Evolutionary conservation across 2,329 filamentous ascomycete genomes (phyloP).

Genomic region (Blumeria hordei): DNA sequence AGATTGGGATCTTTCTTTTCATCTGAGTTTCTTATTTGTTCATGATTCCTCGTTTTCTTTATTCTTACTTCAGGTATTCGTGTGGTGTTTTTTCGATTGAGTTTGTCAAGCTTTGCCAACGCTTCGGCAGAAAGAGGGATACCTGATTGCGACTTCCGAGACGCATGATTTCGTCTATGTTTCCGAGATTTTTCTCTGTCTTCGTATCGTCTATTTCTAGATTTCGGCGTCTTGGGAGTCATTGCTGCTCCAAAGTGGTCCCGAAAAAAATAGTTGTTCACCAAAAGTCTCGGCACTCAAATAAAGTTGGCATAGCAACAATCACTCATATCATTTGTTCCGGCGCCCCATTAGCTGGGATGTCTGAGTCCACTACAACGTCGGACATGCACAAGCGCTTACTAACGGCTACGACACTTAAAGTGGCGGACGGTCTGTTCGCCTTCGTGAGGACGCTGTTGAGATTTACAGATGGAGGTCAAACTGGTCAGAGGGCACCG

Average conservation of each 20-base stretch:
- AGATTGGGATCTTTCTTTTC: constrained; percentile 8
- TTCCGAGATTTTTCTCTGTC: constrained; percentile 6
- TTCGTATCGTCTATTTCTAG: constrained; percentile 5
- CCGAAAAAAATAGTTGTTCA: no score
- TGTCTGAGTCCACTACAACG: no score
- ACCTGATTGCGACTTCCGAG: constrained; percentile 7
- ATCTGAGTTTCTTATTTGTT: constrained; percentile 6
- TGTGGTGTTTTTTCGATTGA: constrained; percentile 9
- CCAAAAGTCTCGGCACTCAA: no score
- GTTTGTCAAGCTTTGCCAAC: constrained; percentile 12
- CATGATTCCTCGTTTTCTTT: constrained; percentile 8
- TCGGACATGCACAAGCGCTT: no score
- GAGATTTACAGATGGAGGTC: no score
- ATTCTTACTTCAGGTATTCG: constrained; percentile 7
- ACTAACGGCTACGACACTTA: no score
- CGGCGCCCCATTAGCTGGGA: no score
- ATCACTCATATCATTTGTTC: no score
- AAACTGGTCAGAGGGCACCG: neutral
- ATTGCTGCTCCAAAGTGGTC: no score
- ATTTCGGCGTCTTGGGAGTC: neutral
- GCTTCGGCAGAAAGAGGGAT: constrained; percentile 12
- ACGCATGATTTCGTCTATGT: constrained; percentile 6
- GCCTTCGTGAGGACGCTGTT: no score
- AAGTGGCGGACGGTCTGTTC: no score
- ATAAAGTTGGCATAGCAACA: no score